Base-by-base conservation (phyloP, 2,329 filamentous ascomycete genomes). In the Pseudopithomyces maydicus region DNA sequence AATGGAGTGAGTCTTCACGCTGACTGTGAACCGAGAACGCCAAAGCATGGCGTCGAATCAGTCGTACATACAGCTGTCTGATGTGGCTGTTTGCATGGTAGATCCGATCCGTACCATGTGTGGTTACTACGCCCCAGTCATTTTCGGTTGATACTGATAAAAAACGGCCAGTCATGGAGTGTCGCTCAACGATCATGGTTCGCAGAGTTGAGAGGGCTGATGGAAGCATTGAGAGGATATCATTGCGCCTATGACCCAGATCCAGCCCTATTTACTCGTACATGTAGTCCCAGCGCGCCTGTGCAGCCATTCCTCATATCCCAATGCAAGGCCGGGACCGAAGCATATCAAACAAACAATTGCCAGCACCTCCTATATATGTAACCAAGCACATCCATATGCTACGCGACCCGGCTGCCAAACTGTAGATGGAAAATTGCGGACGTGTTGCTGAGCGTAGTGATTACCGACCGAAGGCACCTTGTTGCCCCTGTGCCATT, bases 401-500 rank as follows among this genome's bases (percentile, higher is more conserved):
- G 22, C n/a, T 51, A 33, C n/a, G 26, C 10, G 26, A 14, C 17
- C 11, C 5, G 22, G 17, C 20, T 29, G 26, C 48, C 33, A 19
- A 23, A 11, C 33, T 29, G 38, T 39, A 20, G 23, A 42, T 33
- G 36, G 29, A 51, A 23, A 33, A 33, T 33, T 32, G 38, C 26
- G 7, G 35, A 6, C 35, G n/a, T 47, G 12, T 14, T 38, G 17
- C 19, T 15, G 22, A 3, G 48, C 11, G 6, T 2, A 20, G 23
- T 12, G n/a, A 41, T 63, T 77, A 79, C 65, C 75, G 74, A 54
- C 80, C 81, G 7, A 80, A 80, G 56, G 83, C 67, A 57, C 81
- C 79, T 20, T 84, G 45, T 48, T 48, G 85, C 39, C 79, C 76
- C 76, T 88, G 85, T 77, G 85, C 85, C 85, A 89, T 88, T 39